Conservation (phyloP, 1,284 basidiomycete genomes). For the Papiliotrema flavescens region DNA sequence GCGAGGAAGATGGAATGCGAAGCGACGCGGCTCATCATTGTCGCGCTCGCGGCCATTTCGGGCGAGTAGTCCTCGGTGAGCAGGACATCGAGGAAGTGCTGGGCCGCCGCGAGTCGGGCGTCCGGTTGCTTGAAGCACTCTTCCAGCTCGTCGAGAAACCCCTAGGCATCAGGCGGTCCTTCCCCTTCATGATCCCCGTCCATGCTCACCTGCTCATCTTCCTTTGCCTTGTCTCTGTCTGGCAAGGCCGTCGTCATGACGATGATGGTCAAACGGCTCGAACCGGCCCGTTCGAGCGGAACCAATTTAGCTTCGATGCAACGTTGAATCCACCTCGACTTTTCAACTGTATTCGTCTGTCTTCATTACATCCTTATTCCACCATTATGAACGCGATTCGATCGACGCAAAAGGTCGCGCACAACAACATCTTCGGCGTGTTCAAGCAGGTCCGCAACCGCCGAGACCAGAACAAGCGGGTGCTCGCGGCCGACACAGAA, state of each 20-base stretch:
- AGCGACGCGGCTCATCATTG: constrained; percentile 26
- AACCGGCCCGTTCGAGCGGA: no score
- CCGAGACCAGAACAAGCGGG: constrained; percentile 41
- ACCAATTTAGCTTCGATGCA: no score
- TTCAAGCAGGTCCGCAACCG: constrained; percentile 1
- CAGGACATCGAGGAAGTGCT: constrained; percentile 26
- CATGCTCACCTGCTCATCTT: not conserved
- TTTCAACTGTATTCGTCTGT: not conserved
- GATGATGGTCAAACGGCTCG: no score
- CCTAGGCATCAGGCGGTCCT: constrained; percentile 3
- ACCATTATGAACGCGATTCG: constrained; percentile 2
- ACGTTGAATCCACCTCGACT: no score
- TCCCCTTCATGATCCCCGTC: not conserved
- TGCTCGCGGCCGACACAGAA: constrained; percentile 61
- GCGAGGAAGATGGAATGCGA: constrained; percentile 18
- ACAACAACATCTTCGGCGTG: constrained; percentile 2
- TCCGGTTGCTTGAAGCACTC: constrained; percentile 9
- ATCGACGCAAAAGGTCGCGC: constrained; percentile 1
- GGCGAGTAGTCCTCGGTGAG: constrained; percentile 24
- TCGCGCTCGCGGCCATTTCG: constrained; percentile 16
- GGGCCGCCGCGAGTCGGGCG: constrained; percentile 20
- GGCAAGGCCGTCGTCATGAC: no score
- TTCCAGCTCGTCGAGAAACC: constrained; percentile 11
- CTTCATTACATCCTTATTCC: not conserved
- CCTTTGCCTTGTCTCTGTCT: not conserved